phyloP scores from a whole-genome alignment of 495 filamentous ascomycete species.

The Trypethelium eluteriae region DNA sequence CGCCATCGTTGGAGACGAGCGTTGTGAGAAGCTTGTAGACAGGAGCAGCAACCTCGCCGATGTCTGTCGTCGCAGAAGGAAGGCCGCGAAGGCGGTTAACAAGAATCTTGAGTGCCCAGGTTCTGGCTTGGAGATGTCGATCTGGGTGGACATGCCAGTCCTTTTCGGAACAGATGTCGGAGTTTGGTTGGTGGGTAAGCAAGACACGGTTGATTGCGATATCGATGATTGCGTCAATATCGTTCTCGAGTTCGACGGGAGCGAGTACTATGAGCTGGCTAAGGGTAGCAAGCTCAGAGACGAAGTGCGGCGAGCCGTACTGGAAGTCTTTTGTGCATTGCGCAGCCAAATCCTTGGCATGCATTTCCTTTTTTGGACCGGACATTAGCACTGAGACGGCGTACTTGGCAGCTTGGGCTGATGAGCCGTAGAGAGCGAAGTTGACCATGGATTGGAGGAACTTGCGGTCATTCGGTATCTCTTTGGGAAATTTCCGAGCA shows the following conservation, averaged over 20 bases:
- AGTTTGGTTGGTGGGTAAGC: conserved; percentile 51
- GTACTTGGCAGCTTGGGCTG: conserved; percentile 80
- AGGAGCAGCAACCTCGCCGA: conserved; percentile 55
- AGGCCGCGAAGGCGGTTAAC: conserved; percentile 75
- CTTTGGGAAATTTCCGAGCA: conserved; percentile 71
- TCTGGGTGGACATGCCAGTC: conserved; percentile 67
- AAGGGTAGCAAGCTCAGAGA: conserved; percentile 76
- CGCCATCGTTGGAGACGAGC: conserved; percentile 65
- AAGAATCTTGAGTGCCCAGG: conserved; percentile 79
- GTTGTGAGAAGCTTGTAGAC: conserved; percentile 72
- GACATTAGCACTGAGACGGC: conserved; percentile 84
- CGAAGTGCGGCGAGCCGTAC: conserved; percentile 66
- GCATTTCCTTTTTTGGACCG: conserved; percentile 74
- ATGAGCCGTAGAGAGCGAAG: conserved; percentile 73
- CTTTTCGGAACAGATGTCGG: conserved; percentile 38
- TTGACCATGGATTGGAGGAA: conserved; percentile 71
- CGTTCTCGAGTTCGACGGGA: conserved; percentile 60
- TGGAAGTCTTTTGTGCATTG: conserved; percentile 67
- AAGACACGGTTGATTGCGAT: conserved; percentile 72
- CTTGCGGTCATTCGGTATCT: conserved; percentile 77
- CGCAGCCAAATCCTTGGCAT: conserved; percentile 72
- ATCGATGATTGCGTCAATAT: conserved; percentile 66
- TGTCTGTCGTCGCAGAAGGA: conserved; percentile 47
- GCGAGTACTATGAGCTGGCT: conserved; percentile 77
- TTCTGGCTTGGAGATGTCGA: conserved; percentile 74